Percentiles rank a stretch among this genome's conserved stretches.
Conservation (phyloP, 116 monocot genomes). For the Zostera marina region DNA sequence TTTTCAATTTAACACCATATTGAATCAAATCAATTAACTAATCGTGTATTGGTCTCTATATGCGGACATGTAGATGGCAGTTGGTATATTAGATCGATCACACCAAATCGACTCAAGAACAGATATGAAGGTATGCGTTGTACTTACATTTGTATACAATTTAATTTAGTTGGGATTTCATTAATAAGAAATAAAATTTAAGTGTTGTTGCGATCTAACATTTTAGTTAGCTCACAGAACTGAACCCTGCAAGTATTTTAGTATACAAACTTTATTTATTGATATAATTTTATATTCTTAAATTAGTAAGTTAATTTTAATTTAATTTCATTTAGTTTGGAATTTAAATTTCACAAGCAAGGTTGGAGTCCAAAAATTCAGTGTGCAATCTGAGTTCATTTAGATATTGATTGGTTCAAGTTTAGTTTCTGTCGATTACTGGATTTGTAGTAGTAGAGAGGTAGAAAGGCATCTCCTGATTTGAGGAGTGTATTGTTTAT, state of each 20-base stretch:
- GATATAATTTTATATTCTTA: not conserved
- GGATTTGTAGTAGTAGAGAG: too few relatives aligned
- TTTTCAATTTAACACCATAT: not conserved
- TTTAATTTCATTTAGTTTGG: not conserved
- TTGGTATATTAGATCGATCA: constrained; percentile 66
- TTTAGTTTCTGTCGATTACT: too few relatives aligned
- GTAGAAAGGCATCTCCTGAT: too few relatives aligned
- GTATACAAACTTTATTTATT: not conserved
- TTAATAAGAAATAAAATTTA: too few relatives aligned
- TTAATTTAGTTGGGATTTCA: too few relatives aligned
- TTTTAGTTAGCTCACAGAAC: not conserved
- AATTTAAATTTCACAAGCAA: not conserved
- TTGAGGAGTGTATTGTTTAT: too few relatives aligned
- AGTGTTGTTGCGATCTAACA: not conserved
- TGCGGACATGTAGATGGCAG: constrained; percentile 63
- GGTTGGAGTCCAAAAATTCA: not conserved
- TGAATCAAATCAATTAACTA: not conserved
- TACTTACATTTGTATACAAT: not conserved
- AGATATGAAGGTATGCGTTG: constrained; percentile 48
- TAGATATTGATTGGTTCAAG: not conserved
- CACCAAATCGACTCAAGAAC: constrained; percentile 47
- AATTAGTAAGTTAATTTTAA: not conserved
- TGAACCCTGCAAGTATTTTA: too few relatives aligned
- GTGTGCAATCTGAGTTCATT: not conserved
- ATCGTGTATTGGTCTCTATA: not conserved